Evolutionary conservation across 176 grass and related monocot species (phyloP).

Genomic region (Lolium perenne): DNA sequence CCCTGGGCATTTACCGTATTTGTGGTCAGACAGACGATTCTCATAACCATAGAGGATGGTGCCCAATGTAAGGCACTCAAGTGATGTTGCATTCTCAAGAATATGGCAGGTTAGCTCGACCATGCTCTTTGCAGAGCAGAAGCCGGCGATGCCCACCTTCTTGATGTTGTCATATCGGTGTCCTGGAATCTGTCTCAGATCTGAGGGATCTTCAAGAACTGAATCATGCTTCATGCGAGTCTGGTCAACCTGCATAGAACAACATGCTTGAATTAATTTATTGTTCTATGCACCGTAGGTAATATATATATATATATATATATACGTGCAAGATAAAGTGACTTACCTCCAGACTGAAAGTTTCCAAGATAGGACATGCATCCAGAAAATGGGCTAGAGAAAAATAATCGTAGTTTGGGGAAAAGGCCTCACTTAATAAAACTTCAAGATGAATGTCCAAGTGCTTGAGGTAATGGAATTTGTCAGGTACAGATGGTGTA

Average conservation of each 20-base stretch:
- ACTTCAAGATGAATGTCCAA: neutral
- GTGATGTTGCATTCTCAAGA: conserved; percentile 19
- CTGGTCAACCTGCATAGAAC: neutral
- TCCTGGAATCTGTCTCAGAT: neutral
- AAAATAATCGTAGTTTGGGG: conserved; percentile 4
- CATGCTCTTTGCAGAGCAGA: conserved; percentile 2
- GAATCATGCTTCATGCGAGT: conserved; percentile 10
- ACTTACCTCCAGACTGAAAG: neutral
- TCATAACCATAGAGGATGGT: neutral
- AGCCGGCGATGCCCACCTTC: neutral
- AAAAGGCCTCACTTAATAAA: neutral
- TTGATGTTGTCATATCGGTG: neutral
- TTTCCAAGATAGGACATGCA: conserved; percentile 5
- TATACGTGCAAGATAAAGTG: neutral
- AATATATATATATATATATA: neutral
- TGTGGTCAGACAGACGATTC: neutral
- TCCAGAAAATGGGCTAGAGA: neutral
- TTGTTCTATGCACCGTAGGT: neutral
- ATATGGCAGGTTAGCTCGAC: conserved; percentile 10
- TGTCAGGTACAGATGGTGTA: neutral
- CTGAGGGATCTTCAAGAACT: neutral
- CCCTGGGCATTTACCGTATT: neutral
- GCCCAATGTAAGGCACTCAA: neutral
- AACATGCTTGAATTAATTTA: conserved; percentile 1
- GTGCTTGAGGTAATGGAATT: neutral